Percentiles rank a stretch among this genome's conserved stretches.
phyloP scores from a whole-genome alignment of 2,329 filamentous ascomycete species.

The Botrytis elliptica region DNA sequence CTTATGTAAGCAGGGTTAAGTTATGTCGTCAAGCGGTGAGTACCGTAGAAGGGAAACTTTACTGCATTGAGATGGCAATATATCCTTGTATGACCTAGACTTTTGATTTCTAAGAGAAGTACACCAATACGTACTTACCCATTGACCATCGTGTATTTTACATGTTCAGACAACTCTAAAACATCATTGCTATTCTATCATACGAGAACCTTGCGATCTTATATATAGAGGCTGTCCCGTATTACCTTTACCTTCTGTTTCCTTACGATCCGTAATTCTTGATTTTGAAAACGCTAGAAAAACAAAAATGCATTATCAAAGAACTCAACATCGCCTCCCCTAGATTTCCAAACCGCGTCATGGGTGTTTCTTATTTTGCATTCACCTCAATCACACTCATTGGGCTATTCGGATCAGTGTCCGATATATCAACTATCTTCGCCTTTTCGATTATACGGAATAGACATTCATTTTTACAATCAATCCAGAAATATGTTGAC shows the following conservation, averaged over 20 bases:
- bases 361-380: constrained; percentile 12
- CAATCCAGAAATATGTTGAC: constrained; percentile 22
- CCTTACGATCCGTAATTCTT: not conserved
- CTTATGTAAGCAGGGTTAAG: constrained; percentile 3
- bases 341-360: not conserved
- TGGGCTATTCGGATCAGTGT: constrained; percentile 11
- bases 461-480: constrained; percentile 16
- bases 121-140: not conserved
- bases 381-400: constrained; percentile 5
- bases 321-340: not conserved
- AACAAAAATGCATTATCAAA: constrained; percentile 15
- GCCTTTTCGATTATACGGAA: constrained; percentile 22
- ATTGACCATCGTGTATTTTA: not conserved
- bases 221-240: not conserved
- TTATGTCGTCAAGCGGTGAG: constrained; percentile 12
- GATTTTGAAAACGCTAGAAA: not conserved
- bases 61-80: not conserved
- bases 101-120: not conserved
- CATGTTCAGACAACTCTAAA: constrained; percentile 2
- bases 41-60: not conserved
- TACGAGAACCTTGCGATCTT: not conserved
- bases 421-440: constrained; percentile 18
- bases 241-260: not conserved
- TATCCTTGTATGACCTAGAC: constrained; percentile 11
- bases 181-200: not conserved